Evolutionary conservation across 2,329 filamentous ascomycete genomes (phyloP), one percentile per base, ranked within the genome.

Genomic region (Aotearoamyces nothofagi): DNA sequence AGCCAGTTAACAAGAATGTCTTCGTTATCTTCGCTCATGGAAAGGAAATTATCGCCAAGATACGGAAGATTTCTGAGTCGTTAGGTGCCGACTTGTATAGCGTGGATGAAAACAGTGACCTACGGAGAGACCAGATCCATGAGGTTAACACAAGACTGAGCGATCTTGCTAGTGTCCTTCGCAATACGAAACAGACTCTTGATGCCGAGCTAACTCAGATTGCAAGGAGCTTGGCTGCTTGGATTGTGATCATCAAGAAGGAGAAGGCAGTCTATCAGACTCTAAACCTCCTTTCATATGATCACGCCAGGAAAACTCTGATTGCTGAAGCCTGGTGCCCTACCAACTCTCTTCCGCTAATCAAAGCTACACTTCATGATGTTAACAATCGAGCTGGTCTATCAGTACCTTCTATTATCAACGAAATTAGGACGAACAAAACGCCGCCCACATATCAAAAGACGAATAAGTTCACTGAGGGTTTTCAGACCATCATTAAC

Each of bases 21-120:
- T 98, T 98, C 49, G 87, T 98, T 49, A 98, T 98, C 54, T 98
- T 98, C 46, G 90, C 90, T 9, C 90, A 98, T 49, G 90, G 90
- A 50, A 93, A 93, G 57, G 87, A 96, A 56, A 93, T 98, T 43
- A 75, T 98, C 45, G 81, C 86, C 49, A 98, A 98, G 72, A 96
- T 98, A 51, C 76, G 90, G 49, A 96, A 94, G 68, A 96, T 98
- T 36, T 96, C 87, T 2, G 90, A 98, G 59, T 94, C 86, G 6
- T 77, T 98, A 56, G 82, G 87, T 36, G 90, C 92, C 32, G 83
- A 93, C 49, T 69, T 96, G 36, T 98, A 98, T 65, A 84, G 76
- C 42, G 90, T 98, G 17, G 90, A 98, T 45, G 90, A 98, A 63
- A 94, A 96, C 60, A 83, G 80, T 54, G 90, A 98, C 47, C 66